Percentiles rank a stretch among this genome's conserved stretches.
phyloP scores from a whole-genome alignment of 805 yeast genomes.

The Candida lessepsii region DNA sequence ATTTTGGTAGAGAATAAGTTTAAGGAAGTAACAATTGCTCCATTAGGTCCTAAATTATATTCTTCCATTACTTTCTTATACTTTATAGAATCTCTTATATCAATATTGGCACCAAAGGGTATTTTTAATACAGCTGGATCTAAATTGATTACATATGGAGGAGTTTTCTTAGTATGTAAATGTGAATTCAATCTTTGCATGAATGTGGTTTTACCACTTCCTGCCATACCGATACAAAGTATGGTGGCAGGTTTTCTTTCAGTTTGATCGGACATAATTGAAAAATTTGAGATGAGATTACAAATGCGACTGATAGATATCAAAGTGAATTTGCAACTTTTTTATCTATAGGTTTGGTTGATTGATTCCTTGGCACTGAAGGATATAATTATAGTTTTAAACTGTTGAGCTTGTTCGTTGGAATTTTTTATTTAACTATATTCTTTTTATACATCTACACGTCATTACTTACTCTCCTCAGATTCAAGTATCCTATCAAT shows the following conservation, averaged over 20 bases:
- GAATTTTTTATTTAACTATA: too few species aligned
- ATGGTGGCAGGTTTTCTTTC: conserved; percentile 34
- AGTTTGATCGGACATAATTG: background rate
- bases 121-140: conserved; percentile 95
- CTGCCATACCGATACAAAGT: conserved; percentile 51
- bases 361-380: too few species aligned
- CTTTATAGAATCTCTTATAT: conserved; percentile 93
- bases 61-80: conserved; percentile 96
- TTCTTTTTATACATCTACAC: background rate
- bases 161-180: conserved; percentile 63
- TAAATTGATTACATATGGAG: conserved; percentile 89
- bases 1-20: conserved; percentile 92
- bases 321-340: too few species aligned
- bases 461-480: background rate
- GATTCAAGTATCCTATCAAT: conserved; percentile 46
- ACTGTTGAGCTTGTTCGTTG: too few species aligned
- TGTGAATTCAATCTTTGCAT: conserved; percentile 93
- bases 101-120: conserved; percentile 94
- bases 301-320: too few species aligned
- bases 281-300: background rate
- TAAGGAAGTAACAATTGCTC: conserved; percentile 94
- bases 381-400: too few species aligned
- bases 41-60: conserved; percentile 94
- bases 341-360: too few species aligned
- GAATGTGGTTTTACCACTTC: conserved; percentile 94